Evolutionary conservation across 345 rosid species (phyloP), one percentile per base, ranked within the genome.

Genomic region (Turnera subulata): DNA sequence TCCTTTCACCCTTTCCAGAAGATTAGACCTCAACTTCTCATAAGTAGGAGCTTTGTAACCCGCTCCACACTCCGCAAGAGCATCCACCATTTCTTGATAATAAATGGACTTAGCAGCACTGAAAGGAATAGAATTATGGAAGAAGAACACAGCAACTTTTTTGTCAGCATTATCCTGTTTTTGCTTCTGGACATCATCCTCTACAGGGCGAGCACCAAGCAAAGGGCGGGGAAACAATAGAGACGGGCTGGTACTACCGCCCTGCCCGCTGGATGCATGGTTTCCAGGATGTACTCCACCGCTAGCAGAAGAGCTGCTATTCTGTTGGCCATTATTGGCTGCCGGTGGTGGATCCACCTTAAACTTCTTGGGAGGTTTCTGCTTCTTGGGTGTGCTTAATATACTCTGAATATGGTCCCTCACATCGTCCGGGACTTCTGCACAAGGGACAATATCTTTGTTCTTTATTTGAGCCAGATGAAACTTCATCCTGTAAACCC

Each of bases 401-500:
- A 80, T 66, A 40, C 72, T 69, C 58, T 53, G 68, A 49, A 83
- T 83, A 51, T 61, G 78, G 48, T 76, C 64, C 25, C 84, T 63
- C 35, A 78, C 78, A 17, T 74, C 69, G 58, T 52, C 64, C 10
- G 82, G 79, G 58, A 80, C 89, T 64, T 78, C 70, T 42, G 74
- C 23, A 46, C 84, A 78, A 18, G 80, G 84, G 22, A 78, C 71
- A 14, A 83, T 78, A 58, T 82, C 88, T 69, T 79, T 82, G 63
- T 79, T 79, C 35, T 71, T 82, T 2, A 83, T 80, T 50, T 78
- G 89, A 49, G 89, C 85, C 73, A 78, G 66, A 70, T 83, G 85
- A 58, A 83, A 83, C 67, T 83, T 83, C 84, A 83, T 83, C 71
- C 84, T 68, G 66, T 80, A 83, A 58, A 78, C 84, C 50, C 89